Evolutionary conservation across 2,329 filamentous ascomycete genomes (phyloP), one percentile per base, ranked within the genome.

Genomic region (Akanthomyces uredinophilus): DNA sequence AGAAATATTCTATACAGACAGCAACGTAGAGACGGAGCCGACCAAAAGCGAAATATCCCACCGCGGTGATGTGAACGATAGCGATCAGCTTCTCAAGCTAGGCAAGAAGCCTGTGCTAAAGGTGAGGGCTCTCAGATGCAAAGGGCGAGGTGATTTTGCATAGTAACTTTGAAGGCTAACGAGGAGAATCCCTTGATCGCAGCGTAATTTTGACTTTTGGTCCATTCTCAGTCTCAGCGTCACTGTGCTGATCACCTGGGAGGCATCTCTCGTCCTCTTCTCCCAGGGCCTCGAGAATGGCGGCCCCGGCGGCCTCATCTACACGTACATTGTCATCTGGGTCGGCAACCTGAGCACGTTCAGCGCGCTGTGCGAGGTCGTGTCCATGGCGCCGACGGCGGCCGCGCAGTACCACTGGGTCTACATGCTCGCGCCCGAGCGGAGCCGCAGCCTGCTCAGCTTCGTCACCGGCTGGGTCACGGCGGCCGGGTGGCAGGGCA

Each of bases 391-490:
- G 69, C 58, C 81, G 71, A 62, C 83, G 70, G 27, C 79, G 1
- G 82, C 81, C 46, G 82, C 83, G 18, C 81, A 85, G 70, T 85
- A 84, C 66, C 80, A 83, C 68, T 84, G 81, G 80, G 79, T 83
- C 0, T 80, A 77, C 1, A 77, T 80, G 59, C 78, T 83, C 51
- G 77, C 62, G 4, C 77, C 80, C 0, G 68, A 68, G 8, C 69
- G 70, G 46, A 73, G 74, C 39, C 79, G 83, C 65, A 79, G 77
- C 66, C 83, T 68, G 44, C 64, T 70, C 7, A 71, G 69, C 16
- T 70, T 69, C 5, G 63, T 70, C n/a, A 69, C 68, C 0, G 68
- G 68, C 0, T 70, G 69, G 69, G 57, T 70, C 61, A 67, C 66
- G 18, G 32, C 70, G 20, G 67, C 66, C n/a, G 69, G 69, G 0